Base-by-base conservation (phyloP, 257 asterid genomes). In the Haberlea rhodopensis region DNA sequence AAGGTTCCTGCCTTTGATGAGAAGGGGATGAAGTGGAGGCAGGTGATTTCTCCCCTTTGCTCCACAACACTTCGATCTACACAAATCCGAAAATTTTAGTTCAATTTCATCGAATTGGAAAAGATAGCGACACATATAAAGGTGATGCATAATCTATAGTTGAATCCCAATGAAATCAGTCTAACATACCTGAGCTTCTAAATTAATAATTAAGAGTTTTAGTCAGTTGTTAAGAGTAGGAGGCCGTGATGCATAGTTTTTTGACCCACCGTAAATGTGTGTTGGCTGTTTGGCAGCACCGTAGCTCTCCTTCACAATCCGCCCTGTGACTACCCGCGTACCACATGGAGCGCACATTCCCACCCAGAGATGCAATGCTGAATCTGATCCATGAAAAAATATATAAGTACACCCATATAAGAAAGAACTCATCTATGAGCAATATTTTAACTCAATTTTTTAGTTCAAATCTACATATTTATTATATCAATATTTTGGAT, bases 271-370 rank as follows among this genome's bases (percentile, higher is more conserved):
- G 96, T 87, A 65, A 91, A 91, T 24, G 98, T 89, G 70, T 91
- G 98, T 56, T 91, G n/a, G 98, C 74, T 91, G 98, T 84, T 87
- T 91, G 68, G 94, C 94, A 52, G 95, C 86, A 31, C 98, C 98
- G 55, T 91, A 91, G 75, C 96, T 89, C 78, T 91, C 98, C 78
- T 91, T 91, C 72, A 91, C 81, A 70, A 91, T 85, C 69, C 96
- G 75, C 29, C 98, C 98, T 5, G 88, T 92, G 45, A 89, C 82
- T 57, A 80, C 37, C 74, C 96, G 78, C 37, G 80, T 89, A 19
- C 96, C 98, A 66, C 85, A 78, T 23, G 87, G 80, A 51, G 96
- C 90, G 40, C 90, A n/a, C 98, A 43, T 23, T 80, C 6, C 92
- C 86, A 71, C 95, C 79, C 70, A 89, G 87, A 10, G 96, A 89